A percentile compares a stretch with the other conserved stretches of the same genome.
These are phyloP conservation scores for Candida sp. DNA, from an alignment of 1,139 yeast genomes.

Conservation along the genomic window DNA sequence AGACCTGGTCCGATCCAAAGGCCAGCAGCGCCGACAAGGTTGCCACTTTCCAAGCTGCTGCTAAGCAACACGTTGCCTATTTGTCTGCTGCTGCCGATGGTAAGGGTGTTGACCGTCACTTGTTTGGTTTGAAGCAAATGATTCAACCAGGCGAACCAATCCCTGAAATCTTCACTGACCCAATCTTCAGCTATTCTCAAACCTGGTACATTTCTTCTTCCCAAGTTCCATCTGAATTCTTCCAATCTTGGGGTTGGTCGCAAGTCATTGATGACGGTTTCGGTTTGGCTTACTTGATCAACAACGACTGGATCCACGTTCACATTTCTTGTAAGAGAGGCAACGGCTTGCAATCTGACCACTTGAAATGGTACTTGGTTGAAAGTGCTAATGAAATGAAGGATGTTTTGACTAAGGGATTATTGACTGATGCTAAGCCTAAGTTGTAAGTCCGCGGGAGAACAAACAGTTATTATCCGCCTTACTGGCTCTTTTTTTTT, in stretches of 20 bases:
- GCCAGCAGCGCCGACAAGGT: constrained; percentile 64
- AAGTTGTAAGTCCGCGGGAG: constrained; percentile 11
- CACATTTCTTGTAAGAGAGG: constrained; percentile 82
- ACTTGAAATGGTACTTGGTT: constrained; percentile 70
- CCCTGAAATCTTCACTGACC: constrained; percentile 79
- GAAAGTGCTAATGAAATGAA: constrained; percentile 86
- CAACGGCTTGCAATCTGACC: constrained; percentile 68
- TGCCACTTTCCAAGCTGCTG: constrained; percentile 72
- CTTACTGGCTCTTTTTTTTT: no score
- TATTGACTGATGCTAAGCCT: constrained; percentile 38
- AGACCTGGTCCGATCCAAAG: constrained; percentile 70
- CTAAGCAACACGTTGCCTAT: constrained; percentile 76
- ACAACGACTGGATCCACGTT: constrained; percentile 83
- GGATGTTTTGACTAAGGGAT: constrained; percentile 54
- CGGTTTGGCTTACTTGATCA: constrained; percentile 94
- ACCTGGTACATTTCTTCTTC: constrained; percentile 92
- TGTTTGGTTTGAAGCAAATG: constrained; percentile 86
- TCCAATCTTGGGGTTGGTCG: constrained; percentile 97
- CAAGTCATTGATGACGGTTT: constrained; percentile 95
- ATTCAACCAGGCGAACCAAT: constrained; percentile 59
- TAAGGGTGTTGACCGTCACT: constrained; percentile 91
- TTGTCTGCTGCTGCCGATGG: constrained; percentile 85
- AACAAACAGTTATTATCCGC: no score
- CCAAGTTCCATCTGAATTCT: constrained; percentile 85
- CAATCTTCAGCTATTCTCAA: constrained; percentile 73